These are phyloP conservation scores for Arthroderma sp. DNA, from an alignment of 2,329 filamentous ascomycete species.

Conservation along the genomic window DNA sequence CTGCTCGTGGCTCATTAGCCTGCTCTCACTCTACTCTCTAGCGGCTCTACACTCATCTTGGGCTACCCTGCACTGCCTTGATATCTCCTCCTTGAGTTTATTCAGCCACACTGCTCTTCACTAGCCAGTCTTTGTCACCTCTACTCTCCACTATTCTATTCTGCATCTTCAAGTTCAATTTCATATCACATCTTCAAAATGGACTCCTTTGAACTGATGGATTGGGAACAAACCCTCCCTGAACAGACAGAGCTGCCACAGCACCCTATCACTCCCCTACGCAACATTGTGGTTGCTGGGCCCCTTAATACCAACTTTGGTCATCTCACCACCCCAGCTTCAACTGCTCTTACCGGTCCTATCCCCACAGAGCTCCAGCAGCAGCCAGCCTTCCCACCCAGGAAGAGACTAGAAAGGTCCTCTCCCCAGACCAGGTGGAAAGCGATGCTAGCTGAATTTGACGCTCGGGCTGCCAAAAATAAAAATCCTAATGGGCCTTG, in stretches of 20 bases:
- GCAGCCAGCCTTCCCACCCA: neutral
- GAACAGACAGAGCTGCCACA: neutral
- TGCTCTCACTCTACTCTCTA: no score
- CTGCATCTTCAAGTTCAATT: neutral
- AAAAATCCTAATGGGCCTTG: neutral
- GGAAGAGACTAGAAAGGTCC: neutral
- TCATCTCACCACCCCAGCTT: neutral
- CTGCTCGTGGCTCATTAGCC: no score
- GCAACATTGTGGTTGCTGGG: neutral
- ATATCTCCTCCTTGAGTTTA: no score
- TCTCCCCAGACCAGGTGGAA: neutral
- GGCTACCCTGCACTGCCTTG: no score
- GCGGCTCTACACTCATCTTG: no score
- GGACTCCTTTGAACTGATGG: slow-evolving; percentile 2
- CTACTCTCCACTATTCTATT: neutral
- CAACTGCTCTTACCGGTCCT: no score
- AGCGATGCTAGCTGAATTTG: no score
- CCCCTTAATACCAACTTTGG: neutral
- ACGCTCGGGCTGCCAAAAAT: no score
- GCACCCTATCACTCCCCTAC: slow-evolving; percentile 1
- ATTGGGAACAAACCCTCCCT: slow-evolving; percentile 4
- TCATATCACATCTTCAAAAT: neutral
- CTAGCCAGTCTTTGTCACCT: neutral
- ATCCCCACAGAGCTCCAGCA: no score
- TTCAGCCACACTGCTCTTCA: no score